Evolutionary conservation across 164 flowering plant genomes (phyloP).

Genomic region (Macadamia tetraphylla): DNA sequence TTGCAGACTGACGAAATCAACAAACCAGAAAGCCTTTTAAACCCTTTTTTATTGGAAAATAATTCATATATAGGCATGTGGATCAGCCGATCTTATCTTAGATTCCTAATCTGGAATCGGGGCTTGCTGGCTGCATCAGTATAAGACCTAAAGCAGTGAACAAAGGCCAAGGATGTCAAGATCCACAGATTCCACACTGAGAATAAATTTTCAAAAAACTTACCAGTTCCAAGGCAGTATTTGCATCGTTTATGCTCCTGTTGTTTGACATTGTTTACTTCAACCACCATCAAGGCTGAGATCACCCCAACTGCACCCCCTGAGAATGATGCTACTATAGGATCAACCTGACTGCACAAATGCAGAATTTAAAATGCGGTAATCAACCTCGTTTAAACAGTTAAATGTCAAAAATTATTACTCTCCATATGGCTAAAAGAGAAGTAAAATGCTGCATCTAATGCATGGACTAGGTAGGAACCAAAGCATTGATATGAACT

Average conservation of each 20-base stretch:
- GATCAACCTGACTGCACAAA: conserved; percentile 87
- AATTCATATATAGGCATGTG: no score
- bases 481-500: background rate
- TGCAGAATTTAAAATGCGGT: background rate
- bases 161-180: background rate
- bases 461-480: background rate
- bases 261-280: conserved; percentile 92
- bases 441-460: background rate
- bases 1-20: no score
- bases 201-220: background rate
- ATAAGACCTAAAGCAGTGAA: background rate
- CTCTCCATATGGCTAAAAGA: background rate
- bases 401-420: no score
- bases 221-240: conserved; percentile 97
- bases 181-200: background rate
- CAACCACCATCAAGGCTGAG: conserved; percentile 96
- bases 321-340: conserved; percentile 98
- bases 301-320: conserved; percentile 99
- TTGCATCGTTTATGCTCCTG: conserved; percentile 96
- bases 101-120: no score
- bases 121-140: no score
- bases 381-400: no score
- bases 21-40: no score
- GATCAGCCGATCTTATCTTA: no score
- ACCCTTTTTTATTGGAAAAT: no score